A percentile compares a stretch with the other conserved stretches of the same genome.
phyloP scores from a whole-genome alignment of 208 protist species.

The Angomonas ambiguus region DNA sequence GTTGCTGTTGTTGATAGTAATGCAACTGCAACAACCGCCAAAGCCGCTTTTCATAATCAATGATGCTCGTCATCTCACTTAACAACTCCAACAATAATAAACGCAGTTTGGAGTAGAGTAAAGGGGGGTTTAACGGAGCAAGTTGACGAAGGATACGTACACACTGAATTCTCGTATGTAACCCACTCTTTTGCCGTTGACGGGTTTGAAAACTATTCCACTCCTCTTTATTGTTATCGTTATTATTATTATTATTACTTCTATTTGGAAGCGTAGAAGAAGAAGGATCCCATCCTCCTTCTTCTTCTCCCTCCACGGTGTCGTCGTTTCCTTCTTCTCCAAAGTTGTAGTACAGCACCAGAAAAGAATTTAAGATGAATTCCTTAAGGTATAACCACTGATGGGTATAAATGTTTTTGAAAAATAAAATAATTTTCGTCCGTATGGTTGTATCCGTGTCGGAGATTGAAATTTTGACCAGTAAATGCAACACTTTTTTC shows the following conservation, averaged over 20 bases:
- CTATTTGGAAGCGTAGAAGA: no score
- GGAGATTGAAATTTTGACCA: background rate
- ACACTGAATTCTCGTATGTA: constrained; percentile 56
- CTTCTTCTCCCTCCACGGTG: background rate
- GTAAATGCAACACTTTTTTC: background rate
- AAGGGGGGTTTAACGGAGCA: constrained; percentile 40
- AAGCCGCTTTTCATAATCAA: background rate
- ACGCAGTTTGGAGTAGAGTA: constrained; percentile 67
- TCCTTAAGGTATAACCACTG: constrained; percentile 58
- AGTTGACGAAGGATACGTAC: constrained; percentile 59
- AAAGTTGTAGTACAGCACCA: constrained; percentile 44
- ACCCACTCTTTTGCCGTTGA: no score
- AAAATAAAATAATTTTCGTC: background rate
- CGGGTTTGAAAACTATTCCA: no score
- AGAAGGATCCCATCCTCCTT: no score
- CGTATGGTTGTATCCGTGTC: background rate
- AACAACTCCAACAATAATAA: constrained; percentile 52
- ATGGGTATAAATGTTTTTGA: background rate
- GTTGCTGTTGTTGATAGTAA: no score
- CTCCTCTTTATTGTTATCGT: constrained; percentile 3
- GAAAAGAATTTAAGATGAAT: constrained; percentile 53
- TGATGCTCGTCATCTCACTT: constrained; percentile 28
- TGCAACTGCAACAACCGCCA: background rate
- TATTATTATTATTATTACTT: constrained; percentile 6
- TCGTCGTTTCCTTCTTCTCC: background rate